A percentile compares a stretch with the other conserved stretches of the same genome.
Evolutionary conservation across 257 asterid species (phyloP).

Genomic region (Osmanthus fragrans): DNA sequence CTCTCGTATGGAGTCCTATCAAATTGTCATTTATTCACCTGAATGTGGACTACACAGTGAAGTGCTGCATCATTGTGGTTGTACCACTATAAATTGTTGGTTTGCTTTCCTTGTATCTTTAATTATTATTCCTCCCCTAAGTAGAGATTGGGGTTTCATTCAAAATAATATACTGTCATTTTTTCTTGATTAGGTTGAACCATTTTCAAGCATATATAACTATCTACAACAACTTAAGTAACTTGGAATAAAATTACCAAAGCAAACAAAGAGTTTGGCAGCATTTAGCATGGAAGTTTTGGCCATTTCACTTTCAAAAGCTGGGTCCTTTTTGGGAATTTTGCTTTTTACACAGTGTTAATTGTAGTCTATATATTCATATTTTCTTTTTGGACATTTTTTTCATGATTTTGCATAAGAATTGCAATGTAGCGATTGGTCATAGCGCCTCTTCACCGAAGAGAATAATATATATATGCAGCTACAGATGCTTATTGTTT

Average conservation of each 20-base stretch:
- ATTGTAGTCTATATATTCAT: too few relatives aligned
- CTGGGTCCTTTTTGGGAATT: constrained; percentile 20
- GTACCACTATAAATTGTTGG: neutral
- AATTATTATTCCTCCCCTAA: neutral
- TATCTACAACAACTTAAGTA: constrained; percentile 59
- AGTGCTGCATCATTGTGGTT: neutral
- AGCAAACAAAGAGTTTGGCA: constrained; percentile 82
- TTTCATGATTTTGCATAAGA: too few relatives aligned
- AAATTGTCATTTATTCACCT: too few relatives aligned
- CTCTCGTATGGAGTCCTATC: too few relatives aligned
- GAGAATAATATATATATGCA: too few relatives aligned
- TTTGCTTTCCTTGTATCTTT: too few relatives aligned
- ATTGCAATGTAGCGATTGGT: too few relatives aligned
- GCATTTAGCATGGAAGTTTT: constrained; percentile 72
- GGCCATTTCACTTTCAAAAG: constrained; percentile 81
- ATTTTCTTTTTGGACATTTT: too few relatives aligned
- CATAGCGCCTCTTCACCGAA: too few relatives aligned
- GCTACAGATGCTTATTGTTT: too few relatives aligned
- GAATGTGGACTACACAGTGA: too few relatives aligned
- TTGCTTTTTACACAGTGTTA: neutral
- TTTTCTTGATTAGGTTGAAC: constrained; percentile 67
- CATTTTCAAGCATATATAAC: constrained; percentile 65
- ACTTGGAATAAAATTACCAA: constrained; percentile 46
- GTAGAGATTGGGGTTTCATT: neutral
- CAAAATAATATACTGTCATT: neutral